These are phyloP conservation scores for Wickerhamiella dianesei DNA, from an alignment of 805 yeast genomes.

Conservation along the genomic window DNA sequence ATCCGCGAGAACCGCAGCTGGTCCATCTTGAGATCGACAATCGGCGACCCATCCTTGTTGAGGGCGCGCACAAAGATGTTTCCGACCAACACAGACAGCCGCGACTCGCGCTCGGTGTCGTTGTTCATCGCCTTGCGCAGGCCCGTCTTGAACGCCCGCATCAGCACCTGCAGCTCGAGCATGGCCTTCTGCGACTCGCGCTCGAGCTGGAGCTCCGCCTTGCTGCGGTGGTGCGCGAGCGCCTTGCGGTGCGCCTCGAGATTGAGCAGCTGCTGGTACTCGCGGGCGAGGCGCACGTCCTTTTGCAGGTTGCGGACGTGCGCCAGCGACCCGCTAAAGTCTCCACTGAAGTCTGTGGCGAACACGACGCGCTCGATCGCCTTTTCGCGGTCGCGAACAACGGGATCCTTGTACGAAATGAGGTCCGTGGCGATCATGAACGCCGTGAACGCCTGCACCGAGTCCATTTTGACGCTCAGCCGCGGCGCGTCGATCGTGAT, in stretches of 20 bases:
- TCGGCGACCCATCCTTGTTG: conserved; percentile 44
- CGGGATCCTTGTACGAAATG: conserved; percentile 63
- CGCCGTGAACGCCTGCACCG: conserved; percentile 56
- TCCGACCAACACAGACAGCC: conserved; percentile 50
- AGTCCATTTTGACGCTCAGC: conserved; percentile 53
- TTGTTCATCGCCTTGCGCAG: conserved; percentile 21
- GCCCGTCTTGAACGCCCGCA: conserved; percentile 25
- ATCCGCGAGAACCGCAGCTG: conserved; percentile 46
- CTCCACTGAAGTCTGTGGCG: conserved; percentile 50
- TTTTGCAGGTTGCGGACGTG: conserved; percentile 39
- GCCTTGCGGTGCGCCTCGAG: not conserved
- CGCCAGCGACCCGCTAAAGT: conserved; percentile 36
- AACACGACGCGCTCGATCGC: conserved; percentile 52
- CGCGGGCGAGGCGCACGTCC: conserved; percentile 31
- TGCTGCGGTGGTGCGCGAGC: conserved; percentile 3
- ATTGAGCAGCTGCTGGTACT: conserved; percentile 32
- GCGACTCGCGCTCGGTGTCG: conserved; percentile 23
- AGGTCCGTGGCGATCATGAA: conserved; percentile 50
- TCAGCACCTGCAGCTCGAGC: conserved; percentile 24
- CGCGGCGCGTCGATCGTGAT: conserved; percentile 49
- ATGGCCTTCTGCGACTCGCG: conserved; percentile 21
- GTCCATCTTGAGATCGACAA: conserved; percentile 57
- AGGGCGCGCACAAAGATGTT: conserved; percentile 60
- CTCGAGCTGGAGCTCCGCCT: conserved; percentile 21
- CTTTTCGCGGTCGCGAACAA: conserved; percentile 41